Percentiles rank a stretch among this genome's conserved stretches.
These are phyloP conservation scores for Setaria viridis DNA, from an alignment of 202 grass and related monocot genomes.

Conservation along the genomic window DNA sequence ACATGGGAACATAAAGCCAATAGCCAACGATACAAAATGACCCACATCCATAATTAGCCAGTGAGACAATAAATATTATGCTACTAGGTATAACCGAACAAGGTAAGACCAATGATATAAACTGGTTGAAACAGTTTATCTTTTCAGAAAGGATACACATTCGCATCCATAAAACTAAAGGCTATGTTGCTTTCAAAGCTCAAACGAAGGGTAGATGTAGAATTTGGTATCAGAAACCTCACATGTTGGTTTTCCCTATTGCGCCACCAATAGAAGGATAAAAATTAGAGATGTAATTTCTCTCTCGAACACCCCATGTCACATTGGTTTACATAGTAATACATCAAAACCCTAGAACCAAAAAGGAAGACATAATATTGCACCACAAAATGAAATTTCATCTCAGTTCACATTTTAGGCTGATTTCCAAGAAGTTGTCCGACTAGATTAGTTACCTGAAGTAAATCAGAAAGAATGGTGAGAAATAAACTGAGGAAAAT, in stretches of 20 bases:
- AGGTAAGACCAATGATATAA: not conserved
- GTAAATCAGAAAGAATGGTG: not conserved
- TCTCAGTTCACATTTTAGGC: conserved; percentile 37
- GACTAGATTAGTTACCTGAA: conserved; percentile 40
- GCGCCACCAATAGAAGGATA: not conserved
- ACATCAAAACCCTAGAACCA: not conserved
- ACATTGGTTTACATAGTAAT: not conserved
- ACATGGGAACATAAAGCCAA: no score
- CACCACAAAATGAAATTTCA: not conserved
- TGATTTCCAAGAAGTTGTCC: conserved; percentile 44
- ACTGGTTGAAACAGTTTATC: not conserved
- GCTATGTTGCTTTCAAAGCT: not conserved
- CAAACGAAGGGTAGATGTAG: not conserved
- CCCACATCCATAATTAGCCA: not conserved
- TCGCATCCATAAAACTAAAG: no score
- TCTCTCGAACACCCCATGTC: not conserved
- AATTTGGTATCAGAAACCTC: not conserved
- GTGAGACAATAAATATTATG: not conserved
- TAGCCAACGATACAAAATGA: not conserved
- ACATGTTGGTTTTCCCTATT: not conserved
- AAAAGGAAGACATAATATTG: not conserved
- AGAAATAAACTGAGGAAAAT: not conserved
- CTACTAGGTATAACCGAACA: no score
- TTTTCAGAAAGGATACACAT: not conserved
- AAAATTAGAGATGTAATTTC: not conserved